Conservation (phyloP, 2,329 filamentous ascomycete species). For the Cordyceps fumosorosea region DNA sequence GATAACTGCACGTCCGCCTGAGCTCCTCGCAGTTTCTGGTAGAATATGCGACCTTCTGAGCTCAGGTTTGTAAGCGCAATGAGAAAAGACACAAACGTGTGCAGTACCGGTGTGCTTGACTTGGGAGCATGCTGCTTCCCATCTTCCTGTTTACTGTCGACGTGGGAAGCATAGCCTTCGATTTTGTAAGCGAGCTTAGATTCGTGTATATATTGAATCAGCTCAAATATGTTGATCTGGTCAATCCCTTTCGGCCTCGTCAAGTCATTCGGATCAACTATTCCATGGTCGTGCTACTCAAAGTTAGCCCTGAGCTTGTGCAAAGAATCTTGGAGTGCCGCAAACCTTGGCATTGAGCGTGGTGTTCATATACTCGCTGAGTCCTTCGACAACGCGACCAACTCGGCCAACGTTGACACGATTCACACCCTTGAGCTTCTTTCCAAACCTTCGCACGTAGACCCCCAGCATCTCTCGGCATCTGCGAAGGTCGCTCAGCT, state of each 20-base stretch:
- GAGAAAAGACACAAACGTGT: conserved; percentile 57
- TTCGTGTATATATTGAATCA: conserved; percentile 80
- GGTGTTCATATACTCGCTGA: conserved; percentile 60
- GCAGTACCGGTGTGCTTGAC: conserved; percentile 43
- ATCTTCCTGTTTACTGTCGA: conserved; percentile 42
- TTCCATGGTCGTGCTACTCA: conserved; percentile 47
- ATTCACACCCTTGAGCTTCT: conserved; percentile 83
- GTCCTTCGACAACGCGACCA: conserved; percentile 72
- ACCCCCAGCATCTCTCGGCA: conserved; percentile 69
- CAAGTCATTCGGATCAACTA: conserved; percentile 64
- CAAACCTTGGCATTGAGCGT: conserved; percentile 43
- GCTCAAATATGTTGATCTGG: conserved; percentile 88
- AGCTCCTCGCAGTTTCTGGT: conserved; percentile 38
- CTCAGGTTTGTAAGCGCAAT: conserved; percentile 81
- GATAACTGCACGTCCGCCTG: conserved; percentile 55
- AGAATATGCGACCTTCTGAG: conserved; percentile 60
- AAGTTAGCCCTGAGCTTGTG: not conserved
- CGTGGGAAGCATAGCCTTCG: conserved; percentile 71
- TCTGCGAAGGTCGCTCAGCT: conserved; percentile 63
- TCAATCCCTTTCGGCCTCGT: conserved; percentile 82
- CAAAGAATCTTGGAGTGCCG: not conserved
- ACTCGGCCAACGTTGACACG: conserved; percentile 86
- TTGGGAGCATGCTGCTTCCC: conserved; percentile 18
- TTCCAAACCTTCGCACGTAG: conserved; percentile 84
- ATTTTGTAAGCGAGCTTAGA: conserved; percentile 93